Evolutionary conservation across 208 protist genomes (phyloP), one percentile per base, ranked within the genome.

Genomic region (Acanthamoeba sp.): DNA sequence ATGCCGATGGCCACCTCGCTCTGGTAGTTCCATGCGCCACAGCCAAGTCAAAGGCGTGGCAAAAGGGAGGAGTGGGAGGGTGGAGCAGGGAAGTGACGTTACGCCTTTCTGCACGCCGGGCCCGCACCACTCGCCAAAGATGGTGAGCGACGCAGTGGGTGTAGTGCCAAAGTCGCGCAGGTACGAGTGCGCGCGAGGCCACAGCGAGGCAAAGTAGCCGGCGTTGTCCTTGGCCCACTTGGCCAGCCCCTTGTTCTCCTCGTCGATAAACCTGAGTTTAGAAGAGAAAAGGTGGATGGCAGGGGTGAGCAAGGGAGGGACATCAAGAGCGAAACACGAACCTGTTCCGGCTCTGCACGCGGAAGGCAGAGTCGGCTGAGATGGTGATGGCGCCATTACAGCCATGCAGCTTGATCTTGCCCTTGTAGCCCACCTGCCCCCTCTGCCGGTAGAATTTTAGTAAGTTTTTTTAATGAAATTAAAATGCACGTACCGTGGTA

Each of bases 21-120:
- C 84, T 90, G 84, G 22, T 6, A 27, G 22, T 24, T 0, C 24
- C 10, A n/a, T 24, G 29, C 27, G 32, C 22, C n/a, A 69, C n/a
- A n/a, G 32, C 9, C n/a, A n/a, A n/a, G n/a, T n/a, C n/a, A n/a
- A n/a, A n/a, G n/a, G n/a, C n/a, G 24, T n/a, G 24, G 20, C 16
- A 64, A 64, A 64, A 64, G 57, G 24, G 20, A 24, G 10, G 52
- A 59, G 52, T 59, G 52, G 20, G 52, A 10, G 10, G 14, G 20
- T 59, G 10, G 52, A 20, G 10, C 14, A 59, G 10, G 52, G 52
- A 32, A 9, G 66, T 40, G 64, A 32, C 14, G n/a, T 18, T 71
- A 90, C 84, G 1, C 84, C 84, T 66, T 90, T 90, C 57, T 90
- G 84, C 12, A 90, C 84, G n/a, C 84, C 84, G 12, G 84, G 84